Conservation (phyloP, 169 alveolate genomes). For the Plasmodium vivax region DNA sequence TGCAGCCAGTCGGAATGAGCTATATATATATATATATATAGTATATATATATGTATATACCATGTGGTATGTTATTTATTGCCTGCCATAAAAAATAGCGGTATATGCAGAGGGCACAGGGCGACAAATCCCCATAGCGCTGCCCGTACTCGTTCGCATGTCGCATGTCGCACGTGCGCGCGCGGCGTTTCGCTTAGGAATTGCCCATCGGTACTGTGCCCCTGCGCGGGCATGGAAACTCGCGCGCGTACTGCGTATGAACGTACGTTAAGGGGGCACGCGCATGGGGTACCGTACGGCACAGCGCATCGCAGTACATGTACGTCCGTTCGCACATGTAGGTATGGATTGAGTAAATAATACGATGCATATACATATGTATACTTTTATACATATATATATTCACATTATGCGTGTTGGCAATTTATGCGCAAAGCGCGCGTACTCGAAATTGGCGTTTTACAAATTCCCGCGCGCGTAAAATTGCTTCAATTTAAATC, state of each 20-base stretch:
- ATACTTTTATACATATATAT: neutral
- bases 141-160: neutral
- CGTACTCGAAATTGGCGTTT: neutral
- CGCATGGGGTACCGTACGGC: neutral
- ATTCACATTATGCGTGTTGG: neutral
- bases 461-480: neutral
- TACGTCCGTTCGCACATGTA: neutral
- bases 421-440: neutral
- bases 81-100: neutral
- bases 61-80: neutral
- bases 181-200: neutral
- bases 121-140: neutral
- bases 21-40: too few species aligned
- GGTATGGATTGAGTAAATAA: neutral
- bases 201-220: neutral
- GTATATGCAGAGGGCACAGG: neutral
- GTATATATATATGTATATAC: too few species aligned
- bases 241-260: neutral
- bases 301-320: neutral
- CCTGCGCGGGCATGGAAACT: neutral
- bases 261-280: neutral
- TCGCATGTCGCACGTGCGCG: neutral
- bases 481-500: neutral
- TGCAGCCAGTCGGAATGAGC: neutral
- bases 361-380: neutral